Evolutionary conservation across 257 asterid genomes (phyloP).

Genomic region (Scutellaria barbata): DNA sequence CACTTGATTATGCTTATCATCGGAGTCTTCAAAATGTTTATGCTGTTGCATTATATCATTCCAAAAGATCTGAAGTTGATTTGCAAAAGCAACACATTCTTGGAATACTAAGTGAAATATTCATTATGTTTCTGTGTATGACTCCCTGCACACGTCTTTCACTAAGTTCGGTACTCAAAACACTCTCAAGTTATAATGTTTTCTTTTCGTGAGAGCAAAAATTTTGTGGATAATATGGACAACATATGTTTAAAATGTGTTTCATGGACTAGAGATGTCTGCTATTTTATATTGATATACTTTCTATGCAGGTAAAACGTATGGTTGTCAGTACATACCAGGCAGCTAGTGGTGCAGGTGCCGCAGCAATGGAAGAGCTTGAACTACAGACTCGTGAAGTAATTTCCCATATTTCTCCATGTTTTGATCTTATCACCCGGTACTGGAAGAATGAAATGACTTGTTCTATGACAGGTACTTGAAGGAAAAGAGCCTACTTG

Average conservation of each 20-base stretch:
- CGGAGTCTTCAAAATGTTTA: not conserved
- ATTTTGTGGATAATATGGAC: not conserved
- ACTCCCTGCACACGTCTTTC: not conserved
- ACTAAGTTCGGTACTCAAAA: slow-evolving; percentile 3
- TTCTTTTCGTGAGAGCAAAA: not conserved
- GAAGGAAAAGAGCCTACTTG: slow-evolving; percentile 90
- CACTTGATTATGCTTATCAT: not conserved
- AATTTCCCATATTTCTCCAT: slow-evolving; percentile 9
- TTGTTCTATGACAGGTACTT: slow-evolving; percentile 56
- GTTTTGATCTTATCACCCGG: slow-evolving; percentile 8
- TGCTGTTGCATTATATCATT: not conserved
- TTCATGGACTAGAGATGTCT: too few relatives aligned
- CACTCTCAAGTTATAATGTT: not conserved
- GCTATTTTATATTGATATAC: not conserved
- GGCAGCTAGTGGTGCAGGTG: slow-evolving; percentile 90
- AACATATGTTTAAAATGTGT: too few relatives aligned
- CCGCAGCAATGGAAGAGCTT: slow-evolving; percentile 99
- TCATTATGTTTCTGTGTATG: not conserved
- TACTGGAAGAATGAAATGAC: slow-evolving; percentile 2
- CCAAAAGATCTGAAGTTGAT: slow-evolving; percentile 18
- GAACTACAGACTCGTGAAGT: slow-evolving; percentile 95
- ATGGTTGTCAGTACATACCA: slow-evolving; percentile 72
- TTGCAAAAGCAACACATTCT: not conserved
- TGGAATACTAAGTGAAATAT: not conserved
- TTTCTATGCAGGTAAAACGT: slow-evolving; percentile 49